Evolutionary conservation across 1,284 basidiomycete species (phyloP), one percentile per base, ranked within the genome.

Genomic region (Cutaneotrichosporon mucoides): DNA sequence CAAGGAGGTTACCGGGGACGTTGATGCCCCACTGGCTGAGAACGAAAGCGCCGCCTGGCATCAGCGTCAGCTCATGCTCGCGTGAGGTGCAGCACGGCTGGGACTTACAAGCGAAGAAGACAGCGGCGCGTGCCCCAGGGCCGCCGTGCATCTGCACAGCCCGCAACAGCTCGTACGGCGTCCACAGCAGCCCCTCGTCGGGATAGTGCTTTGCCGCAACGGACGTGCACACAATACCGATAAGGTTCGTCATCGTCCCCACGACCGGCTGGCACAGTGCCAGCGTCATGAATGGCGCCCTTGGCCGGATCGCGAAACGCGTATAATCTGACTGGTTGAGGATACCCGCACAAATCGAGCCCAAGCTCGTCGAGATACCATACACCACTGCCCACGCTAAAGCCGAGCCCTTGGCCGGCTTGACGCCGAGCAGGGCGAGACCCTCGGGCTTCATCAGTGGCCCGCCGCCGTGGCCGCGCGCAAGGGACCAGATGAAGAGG

Each of bases 1-100:
- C 86, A 59, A 91, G 79, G 45, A 85, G 87, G 76, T 90, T 82
- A 57, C 76, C 75, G 34, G 74, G 87, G 60, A 90, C 86, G 69
- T 90, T 90, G 53, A 86, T 86, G 42, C 87, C 88, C 55, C 89
- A 79, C 2, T 85, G 87, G 33, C 86, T 84, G 41, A 90, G 76
- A 15, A 82, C 79, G 71, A 90, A 73, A 15, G 83, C 81, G 72
- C 88, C 85, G 0, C 86, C 81, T 2, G 84, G 84, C 54, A 4
- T 59, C 50, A 50, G 35, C 15, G n/a, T n/a, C n/a, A n/a, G n/a
- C 36, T 49, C 13, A 48, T 11, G 47, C n/a, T 13, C 6, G 10
- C 6, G n/a, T 1, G 33, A 4, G 6, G n/a, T n/a, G n/a, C n/a
- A n/a, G n/a, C n/a, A n/a, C n/a, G n/a, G n/a, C n/a, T 10, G 37